Evolutionary conservation across 2,329 filamentous ascomycete species (phyloP), one percentile per base, ranked within the genome.

Genomic region (Phialemonium atrogriseum): DNA sequence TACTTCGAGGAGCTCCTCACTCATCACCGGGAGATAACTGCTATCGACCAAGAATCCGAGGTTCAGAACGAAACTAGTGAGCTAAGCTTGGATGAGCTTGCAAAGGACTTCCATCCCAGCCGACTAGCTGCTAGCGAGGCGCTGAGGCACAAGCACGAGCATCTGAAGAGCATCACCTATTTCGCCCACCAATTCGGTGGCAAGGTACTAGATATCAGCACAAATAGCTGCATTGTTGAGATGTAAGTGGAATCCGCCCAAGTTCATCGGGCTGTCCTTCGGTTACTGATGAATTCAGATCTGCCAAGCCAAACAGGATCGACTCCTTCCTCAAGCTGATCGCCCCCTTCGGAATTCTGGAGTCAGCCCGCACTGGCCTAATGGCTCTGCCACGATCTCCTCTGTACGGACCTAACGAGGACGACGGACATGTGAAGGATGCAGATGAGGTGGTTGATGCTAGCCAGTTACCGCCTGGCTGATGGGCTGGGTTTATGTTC

Each of bases 251-350:
- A 32, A 31, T 8, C 11, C 12, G 11, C 21, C 4, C 33, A n/a
- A n/a, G n/a, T n/a, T n/a, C n/a, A n/a, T n/a, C n/a, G n/a, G n/a
- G n/a, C n/a, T n/a, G n/a, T 16, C 22, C 2, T 12, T 26, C 21
- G 30, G 34, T 26, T 25, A 28, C 30, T 38, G 27, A 33, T 37
- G 53, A 33, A 29, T 22, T 39, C 49, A 87, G 82, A 7, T 94
- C 87, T 33, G 91, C 91, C 38, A 98, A 98, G 63, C 88, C 86
- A 21, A 76, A 70, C 40, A 81, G 91, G 60, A 94, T 98, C 53
- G 87, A 98, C 62, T 94, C 87, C 2, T 98, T 95, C 69, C 81
- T 98, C 64, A 98, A 96, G 66, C 73, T 98, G 40, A 80, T 98
- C 51, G 72, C 77, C 35, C 89, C 89, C 10, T 98, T 96, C 56